Conservation (phyloP, 495 filamentous ascomycete genomes). For the Aspergillus biplanus region DNA sequence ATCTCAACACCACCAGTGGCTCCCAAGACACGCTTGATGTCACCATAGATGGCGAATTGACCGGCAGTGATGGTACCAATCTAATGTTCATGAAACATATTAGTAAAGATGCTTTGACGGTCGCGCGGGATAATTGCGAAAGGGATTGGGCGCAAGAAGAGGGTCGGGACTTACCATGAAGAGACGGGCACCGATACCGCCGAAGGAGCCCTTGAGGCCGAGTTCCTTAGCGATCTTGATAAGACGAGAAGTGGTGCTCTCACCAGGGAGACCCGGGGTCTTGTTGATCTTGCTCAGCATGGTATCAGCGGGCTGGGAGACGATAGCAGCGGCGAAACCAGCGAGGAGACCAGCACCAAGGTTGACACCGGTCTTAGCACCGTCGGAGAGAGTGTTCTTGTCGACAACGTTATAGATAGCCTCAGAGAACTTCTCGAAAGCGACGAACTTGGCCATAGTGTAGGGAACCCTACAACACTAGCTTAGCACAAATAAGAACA, state of each 20-base stretch:
- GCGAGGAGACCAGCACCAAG: constrained; percentile 93
- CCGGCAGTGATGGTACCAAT: constrained; percentile 82
- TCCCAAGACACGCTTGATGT: constrained; percentile 58
- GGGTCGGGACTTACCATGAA: constrained; percentile 53
- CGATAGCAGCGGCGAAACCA: constrained; percentile 94
- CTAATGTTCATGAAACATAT: constrained; percentile 23
- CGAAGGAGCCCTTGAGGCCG: constrained; percentile 83
- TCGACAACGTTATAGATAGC: constrained; percentile 68
- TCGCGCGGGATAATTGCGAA: neutral
- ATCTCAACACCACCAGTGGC: constrained; percentile 84
- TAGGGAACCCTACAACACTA: constrained; percentile 78
- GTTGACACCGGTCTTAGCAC: constrained; percentile 85
- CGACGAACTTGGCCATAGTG: constrained; percentile 99
- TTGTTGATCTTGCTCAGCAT: constrained; percentile 99
- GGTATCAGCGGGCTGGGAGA: constrained; percentile 98
- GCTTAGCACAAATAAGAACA: constrained; percentile 3
- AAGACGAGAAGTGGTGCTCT: constrained; percentile 87
- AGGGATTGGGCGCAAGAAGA: neutral
- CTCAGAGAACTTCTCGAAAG: constrained; percentile 97
- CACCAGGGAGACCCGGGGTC: constrained; percentile 93
- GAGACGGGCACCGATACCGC: constrained; percentile 90
- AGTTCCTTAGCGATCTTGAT: constrained; percentile 97
- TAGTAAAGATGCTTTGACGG: neutral
- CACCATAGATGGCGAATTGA: constrained; percentile 97
- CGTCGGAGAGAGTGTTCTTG: constrained; percentile 75